Evolutionary conservation across 805 yeast genomes (phyloP).

Genomic region (Starmerella floricola): DNA sequence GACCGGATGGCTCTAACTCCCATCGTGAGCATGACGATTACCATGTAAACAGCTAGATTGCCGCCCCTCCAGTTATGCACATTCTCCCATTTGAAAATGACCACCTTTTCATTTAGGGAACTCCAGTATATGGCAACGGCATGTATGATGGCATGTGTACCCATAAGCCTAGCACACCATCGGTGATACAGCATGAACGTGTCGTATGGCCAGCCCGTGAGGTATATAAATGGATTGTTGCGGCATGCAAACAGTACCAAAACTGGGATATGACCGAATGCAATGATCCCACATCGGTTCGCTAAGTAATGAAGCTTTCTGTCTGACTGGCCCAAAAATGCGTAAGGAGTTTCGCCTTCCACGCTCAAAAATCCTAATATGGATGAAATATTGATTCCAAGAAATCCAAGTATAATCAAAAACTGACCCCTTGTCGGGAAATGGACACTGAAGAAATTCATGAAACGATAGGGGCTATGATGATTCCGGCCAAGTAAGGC

Average conservation of each 20-base stretch:
- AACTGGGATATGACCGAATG: slow-evolving; percentile 39
- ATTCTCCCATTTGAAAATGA: slow-evolving; percentile 24
- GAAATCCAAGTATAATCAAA: slow-evolving; percentile 29
- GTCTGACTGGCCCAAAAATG: slow-evolving; percentile 31
- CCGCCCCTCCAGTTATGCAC: slow-evolving; percentile 33
- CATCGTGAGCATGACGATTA: slow-evolving; percentile 36
- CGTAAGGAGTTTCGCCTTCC: slow-evolving; percentile 19
- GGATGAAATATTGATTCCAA: slow-evolving; percentile 26
- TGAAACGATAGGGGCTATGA: slow-evolving; percentile 22
- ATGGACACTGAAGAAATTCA: slow-evolving; percentile 14
- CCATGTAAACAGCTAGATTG: slow-evolving; percentile 33
- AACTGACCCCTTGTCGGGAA: slow-evolving; percentile 37
- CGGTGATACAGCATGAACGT: slow-evolving; percentile 51
- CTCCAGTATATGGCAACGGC: slow-evolving; percentile 27
- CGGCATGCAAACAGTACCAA: slow-evolving; percentile 51
- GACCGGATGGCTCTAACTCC: slow-evolving; percentile 42
- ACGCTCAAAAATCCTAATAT: slow-evolving; percentile 21
- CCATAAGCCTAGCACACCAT: slow-evolving; percentile 41
- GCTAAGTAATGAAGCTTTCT: slow-evolving; percentile 29
- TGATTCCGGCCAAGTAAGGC: slow-evolving; percentile 26
- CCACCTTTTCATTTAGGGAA: slow-evolving; percentile 20
- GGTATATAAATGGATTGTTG: slow-evolving; percentile 51
- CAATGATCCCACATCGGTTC: slow-evolving; percentile 40
- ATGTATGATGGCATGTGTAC: slow-evolving; percentile 38
- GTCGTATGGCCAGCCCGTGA: slow-evolving; percentile 52